phyloP scores from a whole-genome alignment of 2,329 filamentous ascomycete species.

The Tolypocladium nubicola region DNA sequence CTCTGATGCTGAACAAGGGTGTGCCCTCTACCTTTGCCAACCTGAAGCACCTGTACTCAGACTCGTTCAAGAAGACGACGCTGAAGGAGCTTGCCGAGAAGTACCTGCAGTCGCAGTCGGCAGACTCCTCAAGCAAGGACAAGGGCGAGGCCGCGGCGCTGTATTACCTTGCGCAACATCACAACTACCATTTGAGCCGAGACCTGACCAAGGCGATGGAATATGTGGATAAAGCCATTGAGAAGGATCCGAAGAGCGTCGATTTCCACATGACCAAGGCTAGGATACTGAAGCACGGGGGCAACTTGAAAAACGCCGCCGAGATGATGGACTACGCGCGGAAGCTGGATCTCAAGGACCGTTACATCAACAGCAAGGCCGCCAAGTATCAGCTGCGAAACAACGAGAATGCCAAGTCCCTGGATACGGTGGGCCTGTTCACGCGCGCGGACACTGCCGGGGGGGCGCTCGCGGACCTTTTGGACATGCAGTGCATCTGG shows the following conservation, averaged over 20 bases:
- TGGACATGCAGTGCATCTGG: conserved; percentile 99
- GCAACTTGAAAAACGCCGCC: conserved; percentile 68
- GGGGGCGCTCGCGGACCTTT: conserved; percentile 78
- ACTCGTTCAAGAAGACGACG: conserved; percentile 64
- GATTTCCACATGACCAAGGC: conserved; percentile 95
- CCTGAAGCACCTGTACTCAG: conserved; percentile 82
- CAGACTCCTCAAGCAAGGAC: conserved; percentile 33
- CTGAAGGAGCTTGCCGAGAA: conserved; percentile 68
- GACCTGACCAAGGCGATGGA: conserved; percentile 72
- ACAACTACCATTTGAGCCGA: conserved; percentile 84
- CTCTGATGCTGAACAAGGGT: conserved; percentile 79
- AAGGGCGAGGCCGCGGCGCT: conserved; percentile 70
- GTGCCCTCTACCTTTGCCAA: conserved; percentile 96
- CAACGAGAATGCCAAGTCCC: conserved; percentile 74
- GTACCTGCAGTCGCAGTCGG: conserved; percentile 55
- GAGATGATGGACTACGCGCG: conserved; percentile 84
- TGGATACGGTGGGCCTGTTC: conserved; percentile 87
- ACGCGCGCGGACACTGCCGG: conserved; percentile 83
- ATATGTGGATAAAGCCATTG: conserved; percentile 75
- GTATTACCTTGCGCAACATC: conserved; percentile 94
- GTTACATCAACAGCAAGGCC: conserved; percentile 97
- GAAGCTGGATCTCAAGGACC: conserved; percentile 75
- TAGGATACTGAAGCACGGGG: conserved; percentile 84
- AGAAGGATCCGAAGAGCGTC: conserved; percentile 67
- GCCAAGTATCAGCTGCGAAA: conserved; percentile 95